Conservation (phyloP, 108 stramenopile species). For the Chaetoceros muelleri region DNA sequence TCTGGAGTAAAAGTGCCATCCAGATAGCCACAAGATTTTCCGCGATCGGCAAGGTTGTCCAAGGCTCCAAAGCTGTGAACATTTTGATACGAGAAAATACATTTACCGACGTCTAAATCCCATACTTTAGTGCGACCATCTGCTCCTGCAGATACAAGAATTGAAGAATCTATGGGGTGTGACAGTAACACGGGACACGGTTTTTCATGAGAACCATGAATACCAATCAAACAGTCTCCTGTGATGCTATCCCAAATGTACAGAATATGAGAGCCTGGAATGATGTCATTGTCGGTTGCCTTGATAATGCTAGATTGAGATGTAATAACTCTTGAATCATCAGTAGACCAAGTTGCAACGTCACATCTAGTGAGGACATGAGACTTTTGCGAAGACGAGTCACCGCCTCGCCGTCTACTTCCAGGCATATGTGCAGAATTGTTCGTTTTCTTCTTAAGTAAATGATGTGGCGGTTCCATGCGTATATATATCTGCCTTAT, state of each 20-base stretch:
- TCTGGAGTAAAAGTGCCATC: slow-evolving; percentile 71
- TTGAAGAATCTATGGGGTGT: slow-evolving; percentile 53
- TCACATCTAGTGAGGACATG: slow-evolving; percentile 48
- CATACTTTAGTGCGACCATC: slow-evolving; percentile 65
- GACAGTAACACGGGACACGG: slow-evolving; percentile 61
- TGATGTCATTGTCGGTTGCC: slow-evolving; percentile 39
- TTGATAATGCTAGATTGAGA: slow-evolving; percentile 61
- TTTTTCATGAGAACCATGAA: slow-evolving; percentile 47
- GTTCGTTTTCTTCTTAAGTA: not conserved
- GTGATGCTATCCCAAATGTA: slow-evolving; percentile 68
- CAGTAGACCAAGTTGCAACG: slow-evolving; percentile 64
- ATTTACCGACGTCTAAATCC: slow-evolving; percentile 57
- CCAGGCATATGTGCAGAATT: not conserved
- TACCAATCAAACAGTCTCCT: slow-evolving; percentile 68
- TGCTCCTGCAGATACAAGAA: slow-evolving; percentile 55
- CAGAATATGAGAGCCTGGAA: slow-evolving; percentile 61
- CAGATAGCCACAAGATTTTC: slow-evolving; percentile 52
- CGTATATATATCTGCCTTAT: not conserved
- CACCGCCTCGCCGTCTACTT: slow-evolving; percentile 14
- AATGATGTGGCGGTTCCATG: not conserved
- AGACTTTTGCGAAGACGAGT: slow-evolving; percentile 6
- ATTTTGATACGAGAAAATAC: slow-evolving; percentile 51
- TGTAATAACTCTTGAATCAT: slow-evolving; percentile 66
- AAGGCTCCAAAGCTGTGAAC: slow-evolving; percentile 36
- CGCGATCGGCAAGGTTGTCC: slow-evolving; percentile 19